Percentiles rank a stretch among this genome's conserved stretches.
Conservation (phyloP, 768 basidiomycete genomes). For the Phlebiopsis gigantea region DNA sequence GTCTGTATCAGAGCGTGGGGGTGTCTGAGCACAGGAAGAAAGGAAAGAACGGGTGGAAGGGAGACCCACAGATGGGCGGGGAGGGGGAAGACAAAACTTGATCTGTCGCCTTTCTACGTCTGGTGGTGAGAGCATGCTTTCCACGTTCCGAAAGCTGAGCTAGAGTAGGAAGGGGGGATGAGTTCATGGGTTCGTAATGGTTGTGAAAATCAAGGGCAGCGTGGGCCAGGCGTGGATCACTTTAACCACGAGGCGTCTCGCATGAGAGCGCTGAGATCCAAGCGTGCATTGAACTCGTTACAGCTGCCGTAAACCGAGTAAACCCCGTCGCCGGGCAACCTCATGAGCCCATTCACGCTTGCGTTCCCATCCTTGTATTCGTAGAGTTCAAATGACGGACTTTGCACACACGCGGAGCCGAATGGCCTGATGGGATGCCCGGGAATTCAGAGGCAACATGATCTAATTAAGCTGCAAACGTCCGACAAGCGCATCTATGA, state of each 20-base stretch:
- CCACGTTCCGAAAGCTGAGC: neutral
- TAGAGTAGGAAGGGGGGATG: neutral
- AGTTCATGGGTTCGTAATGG: constrained; percentile 5
- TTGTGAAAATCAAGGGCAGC: constrained; percentile 10
- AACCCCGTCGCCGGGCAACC: neutral
- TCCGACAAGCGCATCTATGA: too few species aligned
- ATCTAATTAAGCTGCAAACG: neutral
- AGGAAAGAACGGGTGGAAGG: constrained; percentile 9
- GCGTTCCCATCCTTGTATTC: neutral
- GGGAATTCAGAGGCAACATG: neutral
- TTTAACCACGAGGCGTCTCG: constrained; percentile 12
- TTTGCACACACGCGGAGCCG: neutral
- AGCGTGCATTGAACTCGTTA: neutral
- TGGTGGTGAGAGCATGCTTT: neutral
- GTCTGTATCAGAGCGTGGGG: constrained; percentile 1
- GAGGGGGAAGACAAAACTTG: constrained; percentile 18
- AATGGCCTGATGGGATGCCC: neutral
- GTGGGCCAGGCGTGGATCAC: constrained; percentile 24
- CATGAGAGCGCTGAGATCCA: constrained; percentile 3
- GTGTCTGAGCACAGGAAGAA: neutral
- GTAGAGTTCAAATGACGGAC: neutral
- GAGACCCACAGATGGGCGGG: constrained; percentile 4
- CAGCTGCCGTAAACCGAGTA: constrained; percentile 2
- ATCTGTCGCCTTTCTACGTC: constrained; percentile 9
- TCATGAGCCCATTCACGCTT: neutral